These are phyloP conservation scores for Raddia guianensis DNA, from an alignment of 176 grass and related monocot species.

Conservation along the genomic window DNA sequence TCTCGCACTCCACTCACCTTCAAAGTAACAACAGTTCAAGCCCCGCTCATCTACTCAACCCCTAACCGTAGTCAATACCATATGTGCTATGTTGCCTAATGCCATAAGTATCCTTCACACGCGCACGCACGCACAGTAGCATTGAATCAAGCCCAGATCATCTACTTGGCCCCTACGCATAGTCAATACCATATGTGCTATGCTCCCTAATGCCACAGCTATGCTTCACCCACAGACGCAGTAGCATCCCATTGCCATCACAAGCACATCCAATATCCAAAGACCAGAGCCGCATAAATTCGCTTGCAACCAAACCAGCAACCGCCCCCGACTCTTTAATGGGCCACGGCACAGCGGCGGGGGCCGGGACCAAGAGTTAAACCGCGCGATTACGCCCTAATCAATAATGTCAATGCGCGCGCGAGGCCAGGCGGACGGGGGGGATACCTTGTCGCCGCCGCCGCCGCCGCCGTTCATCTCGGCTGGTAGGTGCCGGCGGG, in stretches of 20 bases:
- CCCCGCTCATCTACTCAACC: neutral
- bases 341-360: neutral
- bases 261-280: neutral
- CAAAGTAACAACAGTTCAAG: neutral
- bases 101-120: neutral
- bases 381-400: slow-evolving; percentile 14
- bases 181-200: neutral
- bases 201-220: neutral
- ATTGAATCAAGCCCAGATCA: neutral
- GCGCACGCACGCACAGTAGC: no score
- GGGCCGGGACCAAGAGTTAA: neutral
- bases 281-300: slow-evolving; percentile 32
- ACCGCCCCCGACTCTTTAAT: slow-evolving; percentile 14
- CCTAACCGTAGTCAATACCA: neutral
- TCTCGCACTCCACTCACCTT: neutral
- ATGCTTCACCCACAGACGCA: neutral
- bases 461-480: slow-evolving; percentile 58
- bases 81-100: neutral
- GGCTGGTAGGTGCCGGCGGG: slow-evolving; percentile 18
- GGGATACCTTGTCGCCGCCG: slow-evolving; percentile 51
- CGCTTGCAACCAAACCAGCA: slow-evolving; percentile 24
- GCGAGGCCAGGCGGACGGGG: neutral
- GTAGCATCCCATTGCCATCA: slow-evolving; percentile 18
- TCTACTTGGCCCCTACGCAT: neutral
- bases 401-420: slow-evolving; percentile 25